A percentile compares a stretch with the other conserved stretches of the same genome.
These are phyloP conservation scores for Gyromitra esculenta DNA, from an alignment of 2,329 filamentous ascomycete genomes.

Conservation along the genomic window DNA sequence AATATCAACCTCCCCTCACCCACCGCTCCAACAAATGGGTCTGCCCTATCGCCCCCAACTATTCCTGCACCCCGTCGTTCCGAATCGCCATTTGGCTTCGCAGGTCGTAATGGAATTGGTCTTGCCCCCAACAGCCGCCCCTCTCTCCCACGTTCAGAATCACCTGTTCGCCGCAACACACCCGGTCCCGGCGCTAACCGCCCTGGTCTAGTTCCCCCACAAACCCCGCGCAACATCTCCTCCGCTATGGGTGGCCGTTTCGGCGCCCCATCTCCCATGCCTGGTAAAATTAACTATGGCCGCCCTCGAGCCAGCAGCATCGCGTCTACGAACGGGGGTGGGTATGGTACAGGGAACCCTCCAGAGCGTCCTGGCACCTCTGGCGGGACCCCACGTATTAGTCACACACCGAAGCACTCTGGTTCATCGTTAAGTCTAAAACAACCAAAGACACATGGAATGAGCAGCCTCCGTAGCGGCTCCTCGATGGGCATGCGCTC, in stretches of 20 bases:
- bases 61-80: slow-evolving; percentile 49
- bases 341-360: slow-evolving; percentile 58
- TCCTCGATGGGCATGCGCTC: slow-evolving; percentile 53
- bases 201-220: slow-evolving; percentile 54
- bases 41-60: slow-evolving; percentile 55
- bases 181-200: slow-evolving; percentile 62
- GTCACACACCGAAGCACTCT: slow-evolving; percentile 48
- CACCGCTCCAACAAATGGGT: slow-evolving; percentile 9
- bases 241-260: slow-evolving; percentile 56
- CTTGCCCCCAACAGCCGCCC: slow-evolving; percentile 64
- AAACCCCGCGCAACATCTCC: slow-evolving; percentile 55
- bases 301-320: slow-evolving; percentile 54
- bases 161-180: slow-evolving; percentile 75
- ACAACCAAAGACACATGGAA: slow-evolving; percentile 48
- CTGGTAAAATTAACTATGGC: slow-evolving; percentile 53
- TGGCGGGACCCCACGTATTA: slow-evolving; percentile 44
- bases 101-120: slow-evolving; percentile 46
- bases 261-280: slow-evolving; percentile 56
- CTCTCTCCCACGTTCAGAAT: slow-evolving; percentile 87
- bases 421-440: slow-evolving; percentile 48
- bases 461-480: slow-evolving; percentile 47
- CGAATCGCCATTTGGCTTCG: slow-evolving; percentile 46
- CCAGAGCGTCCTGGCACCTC: slow-evolving; percentile 48
- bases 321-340: slow-evolving; percentile 48
- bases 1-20: slow-evolving; percentile 45